These are phyloP conservation scores for Anisodus acutangulus DNA, from an alignment of 257 asterid species.

Conservation along the genomic window DNA sequence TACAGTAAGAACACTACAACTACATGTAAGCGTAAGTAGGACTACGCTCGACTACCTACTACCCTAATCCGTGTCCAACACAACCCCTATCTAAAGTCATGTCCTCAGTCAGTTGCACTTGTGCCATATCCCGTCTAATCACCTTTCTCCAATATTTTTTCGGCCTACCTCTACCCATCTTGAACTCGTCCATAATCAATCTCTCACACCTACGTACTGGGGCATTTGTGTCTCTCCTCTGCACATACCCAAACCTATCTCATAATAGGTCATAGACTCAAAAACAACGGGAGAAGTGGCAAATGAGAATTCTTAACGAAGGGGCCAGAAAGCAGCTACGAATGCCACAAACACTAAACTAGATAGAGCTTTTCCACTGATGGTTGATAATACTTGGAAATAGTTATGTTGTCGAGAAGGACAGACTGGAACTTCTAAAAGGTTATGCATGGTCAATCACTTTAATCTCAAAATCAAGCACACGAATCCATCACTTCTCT, in stretches of 20 bases:
- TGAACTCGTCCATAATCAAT: too few relatives aligned
- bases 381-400: neutral
- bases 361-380: neutral
- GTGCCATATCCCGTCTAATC: too few relatives aligned
- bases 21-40: too few relatives aligned
- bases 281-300: neutral
- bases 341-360: neutral
- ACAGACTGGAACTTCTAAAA: conserved; percentile 18
- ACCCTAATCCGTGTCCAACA: too few relatives aligned
- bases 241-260: neutral
- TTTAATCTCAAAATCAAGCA: neutral
- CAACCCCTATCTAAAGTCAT: too few relatives aligned
- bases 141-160: too few relatives aligned
- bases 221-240: too few relatives aligned
- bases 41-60: too few relatives aligned
- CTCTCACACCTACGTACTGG: too few relatives aligned
- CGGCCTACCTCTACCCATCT: too few relatives aligned
- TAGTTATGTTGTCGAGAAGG: neutral
- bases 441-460: neutral
- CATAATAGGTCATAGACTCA: neutral
- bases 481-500: conserved; percentile 6
- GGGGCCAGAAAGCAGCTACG: neutral
- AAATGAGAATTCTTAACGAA: neutral
- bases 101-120: too few relatives aligned
- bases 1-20: too few relatives aligned